Percentiles rank a stretch among this genome's conserved stretches.
Evolutionary conservation across 139 green algal species (phyloP).

Genomic region (Gonium pectorale): DNA sequence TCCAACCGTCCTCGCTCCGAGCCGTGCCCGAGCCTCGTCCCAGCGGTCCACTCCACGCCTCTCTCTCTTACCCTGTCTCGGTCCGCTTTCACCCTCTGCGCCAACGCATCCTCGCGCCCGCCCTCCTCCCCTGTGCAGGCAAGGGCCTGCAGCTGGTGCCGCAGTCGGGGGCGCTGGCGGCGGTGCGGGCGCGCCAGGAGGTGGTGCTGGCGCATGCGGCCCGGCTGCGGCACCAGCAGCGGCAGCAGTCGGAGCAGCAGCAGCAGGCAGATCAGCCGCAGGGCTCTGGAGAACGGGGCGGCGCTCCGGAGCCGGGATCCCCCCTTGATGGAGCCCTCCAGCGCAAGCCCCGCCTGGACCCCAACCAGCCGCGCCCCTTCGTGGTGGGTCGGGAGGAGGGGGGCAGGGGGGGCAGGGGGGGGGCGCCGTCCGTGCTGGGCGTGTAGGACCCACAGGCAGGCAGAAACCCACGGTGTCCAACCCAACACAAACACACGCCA

Average conservation of each 20-base stretch:
- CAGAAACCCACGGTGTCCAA: too few relatives aligned
- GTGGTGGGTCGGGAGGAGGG: too few relatives aligned
- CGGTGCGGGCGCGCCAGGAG: slow-evolving; percentile 43
- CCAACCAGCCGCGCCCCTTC: slow-evolving; percentile 32
- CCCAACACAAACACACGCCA: too few relatives aligned
- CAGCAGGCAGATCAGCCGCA: neutral
- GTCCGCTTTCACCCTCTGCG: too few relatives aligned
- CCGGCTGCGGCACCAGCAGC: neutral
- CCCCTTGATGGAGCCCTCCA: neutral
- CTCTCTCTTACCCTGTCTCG: neutral
- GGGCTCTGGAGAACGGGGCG: neutral
- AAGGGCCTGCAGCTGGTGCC: slow-evolving; percentile 60
- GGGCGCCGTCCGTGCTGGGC: too few relatives aligned
- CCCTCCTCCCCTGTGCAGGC: neutral
- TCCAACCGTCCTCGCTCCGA: too few relatives aligned
- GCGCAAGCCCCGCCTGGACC: neutral
- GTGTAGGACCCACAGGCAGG: too few relatives aligned
- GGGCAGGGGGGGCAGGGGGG: too few relatives aligned
- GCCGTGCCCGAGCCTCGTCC: too few relatives aligned
- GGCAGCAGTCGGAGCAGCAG: neutral
- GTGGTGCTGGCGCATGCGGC: neutral
- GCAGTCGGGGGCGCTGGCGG: slow-evolving; percentile 21
- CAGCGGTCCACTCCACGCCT: neutral
- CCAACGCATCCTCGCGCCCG: neutral
- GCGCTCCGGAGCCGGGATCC: too few relatives aligned